Base-by-base conservation (phyloP, 192 early-diverging fungal species). In the Spizellomyces sp. region DNA sequence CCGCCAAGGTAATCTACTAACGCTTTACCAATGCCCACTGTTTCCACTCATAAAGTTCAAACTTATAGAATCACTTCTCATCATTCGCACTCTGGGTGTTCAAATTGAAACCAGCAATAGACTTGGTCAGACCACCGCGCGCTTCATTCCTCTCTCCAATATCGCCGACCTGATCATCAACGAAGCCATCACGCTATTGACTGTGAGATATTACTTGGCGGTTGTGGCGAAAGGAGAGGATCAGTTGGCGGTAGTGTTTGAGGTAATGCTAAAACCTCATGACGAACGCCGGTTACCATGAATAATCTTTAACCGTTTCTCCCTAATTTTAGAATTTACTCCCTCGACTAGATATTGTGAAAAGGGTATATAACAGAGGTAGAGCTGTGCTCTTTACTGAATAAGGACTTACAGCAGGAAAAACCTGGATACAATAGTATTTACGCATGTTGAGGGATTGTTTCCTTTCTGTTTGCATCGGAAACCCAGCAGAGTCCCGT, bases 111-210 rank as follows among this genome's bases (percentile, higher is more conserved):
- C 89, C 2, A 75, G 74, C 3, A 85, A 87, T 56, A 59, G 9
- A 46, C 75, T 82, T 44, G 84, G 89, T 52, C 70, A 72, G 58
- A 73, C 56, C 42, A 70, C 76, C 15, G 79, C 81, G 14, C 70
- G 70, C 22, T 93, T 93, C 74, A 89, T 93, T 65, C 89, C 86
- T 64, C 64, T 81, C 47, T 78, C 80, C 21, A 81, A 87, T 47
- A 86, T 93, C 63, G 65, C 75, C 5, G 85, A 91, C 67, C 79
- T 93, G 8, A 82, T 93, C 60, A 88, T 93, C 65, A 91, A 93
- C 62, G 92, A 93, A 77, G 91, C 80, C 2, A 91, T 93, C 19
- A 89, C 86, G 4, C 79, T 90, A 78, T 85, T 83, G 70, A 87
- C 89, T 55, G 82, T 93, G 48, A 86, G 86, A 43, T 88, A 87